A percentile compares a stretch with the other conserved stretches of the same genome.
These are phyloP conservation scores for Carex pumila DNA, from an alignment of 176 grass and related monocot genomes.

Conservation along the genomic window DNA sequence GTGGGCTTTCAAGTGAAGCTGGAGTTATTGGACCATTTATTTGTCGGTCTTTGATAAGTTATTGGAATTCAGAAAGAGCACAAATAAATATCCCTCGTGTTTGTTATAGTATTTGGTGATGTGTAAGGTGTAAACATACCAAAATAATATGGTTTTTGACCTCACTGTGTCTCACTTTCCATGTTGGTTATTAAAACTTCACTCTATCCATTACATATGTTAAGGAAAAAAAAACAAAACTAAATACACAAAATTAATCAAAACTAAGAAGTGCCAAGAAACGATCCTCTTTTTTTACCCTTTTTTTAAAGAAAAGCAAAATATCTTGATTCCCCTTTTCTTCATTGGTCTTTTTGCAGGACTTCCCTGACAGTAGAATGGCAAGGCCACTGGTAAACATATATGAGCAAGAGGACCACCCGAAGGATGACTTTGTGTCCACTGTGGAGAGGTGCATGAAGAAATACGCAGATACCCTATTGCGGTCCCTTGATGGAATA, in stretches of 20 bases:
- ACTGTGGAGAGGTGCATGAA: slow-evolving; percentile 93
- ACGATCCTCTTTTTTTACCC: background rate
- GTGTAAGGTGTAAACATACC: background rate
- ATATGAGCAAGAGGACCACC: slow-evolving; percentile 58
- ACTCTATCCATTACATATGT: background rate
- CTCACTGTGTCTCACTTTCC: background rate
- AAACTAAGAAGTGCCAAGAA: background rate
- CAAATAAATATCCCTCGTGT: background rate
- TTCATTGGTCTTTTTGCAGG: slow-evolving; percentile 27
- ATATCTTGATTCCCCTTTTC: background rate
- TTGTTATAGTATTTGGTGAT: background rate
- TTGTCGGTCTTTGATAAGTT: background rate
- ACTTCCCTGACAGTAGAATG: slow-evolving; percentile 51
- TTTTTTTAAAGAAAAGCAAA: background rate
- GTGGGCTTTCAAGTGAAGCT: background rate
- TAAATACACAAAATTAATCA: background rate
- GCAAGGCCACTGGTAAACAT: slow-evolving; percentile 62
- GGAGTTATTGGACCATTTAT: background rate
- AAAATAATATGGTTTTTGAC: background rate
- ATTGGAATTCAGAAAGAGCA: background rate
- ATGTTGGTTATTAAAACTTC: background rate
- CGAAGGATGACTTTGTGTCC: slow-evolving; percentile 45
- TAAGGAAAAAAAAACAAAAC: background rate
- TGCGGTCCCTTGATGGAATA: slow-evolving; percentile 77
- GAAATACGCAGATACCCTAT: slow-evolving; percentile 82